Evolutionary conservation across 2,329 filamentous ascomycete species (phyloP).

Genomic region (Claviceps fusiformis): DNA sequence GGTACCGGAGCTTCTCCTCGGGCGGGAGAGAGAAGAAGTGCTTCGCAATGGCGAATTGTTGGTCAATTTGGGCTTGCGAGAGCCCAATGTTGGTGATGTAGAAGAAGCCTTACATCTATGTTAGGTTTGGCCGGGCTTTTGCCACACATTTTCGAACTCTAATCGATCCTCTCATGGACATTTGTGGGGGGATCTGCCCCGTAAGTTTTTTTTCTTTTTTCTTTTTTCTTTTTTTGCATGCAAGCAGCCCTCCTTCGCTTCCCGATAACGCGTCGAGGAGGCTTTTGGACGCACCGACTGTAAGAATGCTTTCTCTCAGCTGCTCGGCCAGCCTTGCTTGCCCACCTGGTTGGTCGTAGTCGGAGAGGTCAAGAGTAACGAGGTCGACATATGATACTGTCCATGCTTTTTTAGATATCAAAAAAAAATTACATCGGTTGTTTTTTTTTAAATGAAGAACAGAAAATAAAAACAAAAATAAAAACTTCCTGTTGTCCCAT

Average conservation of each 20-base stretch:
- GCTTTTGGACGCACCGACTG: slow-evolving; percentile 15
- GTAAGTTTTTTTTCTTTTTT: too few species aligned
- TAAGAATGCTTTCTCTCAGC: slow-evolving; percentile 38
- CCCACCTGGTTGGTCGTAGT: slow-evolving; percentile 38
- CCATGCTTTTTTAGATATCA: neutral
- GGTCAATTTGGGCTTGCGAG: slow-evolving; percentile 44
- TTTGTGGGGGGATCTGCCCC: too few species aligned
- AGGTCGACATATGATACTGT: slow-evolving; percentile 40
- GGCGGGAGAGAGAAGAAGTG: slow-evolving; percentile 41
- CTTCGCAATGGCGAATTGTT: slow-evolving; percentile 47
- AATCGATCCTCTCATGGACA: too few species aligned
- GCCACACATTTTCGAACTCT: too few species aligned
- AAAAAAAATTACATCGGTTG: too few species aligned
- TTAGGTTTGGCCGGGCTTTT: too few species aligned
- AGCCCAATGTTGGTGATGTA: slow-evolving; percentile 51
- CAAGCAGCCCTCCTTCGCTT: too few species aligned
- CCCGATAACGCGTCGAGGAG: too few species aligned
- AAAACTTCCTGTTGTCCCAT: too few species aligned
- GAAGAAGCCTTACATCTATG: slow-evolving; percentile 33
- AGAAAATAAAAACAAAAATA: too few species aligned
- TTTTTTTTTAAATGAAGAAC: neutral
- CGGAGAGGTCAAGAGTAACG: slow-evolving; percentile 40
- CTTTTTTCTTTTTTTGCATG: too few species aligned
- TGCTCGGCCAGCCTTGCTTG: slow-evolving; percentile 40
- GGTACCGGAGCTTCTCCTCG: slow-evolving; percentile 46